phyloP scores from a whole-genome alignment of 1,139 yeast genomes.

The Yamadazyma epiphylla region DNA sequence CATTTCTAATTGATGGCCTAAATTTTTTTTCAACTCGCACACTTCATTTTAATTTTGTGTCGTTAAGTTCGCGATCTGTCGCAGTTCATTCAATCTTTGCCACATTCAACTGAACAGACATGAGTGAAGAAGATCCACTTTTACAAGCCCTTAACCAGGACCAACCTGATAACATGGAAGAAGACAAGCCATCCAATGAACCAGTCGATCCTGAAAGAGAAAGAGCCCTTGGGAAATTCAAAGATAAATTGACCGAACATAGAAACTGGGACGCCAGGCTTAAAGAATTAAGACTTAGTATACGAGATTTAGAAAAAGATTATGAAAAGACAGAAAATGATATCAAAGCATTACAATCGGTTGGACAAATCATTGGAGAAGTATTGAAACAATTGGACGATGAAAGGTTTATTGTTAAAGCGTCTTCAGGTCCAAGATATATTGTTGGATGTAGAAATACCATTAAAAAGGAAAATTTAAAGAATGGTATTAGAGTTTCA shows the following conservation, averaged over 20 bases:
- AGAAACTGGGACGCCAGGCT: constrained; percentile 92
- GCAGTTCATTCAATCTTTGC: neutral
- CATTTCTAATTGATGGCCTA: constrained; percentile 36
- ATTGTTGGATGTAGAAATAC: constrained; percentile 97
- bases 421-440: constrained; percentile 95
- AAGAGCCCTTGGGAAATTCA: constrained; percentile 74
- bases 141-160: constrained; percentile 16
- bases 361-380: constrained; percentile 97
- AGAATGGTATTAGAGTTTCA: constrained; percentile 95
- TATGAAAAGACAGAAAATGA: constrained; percentile 95
- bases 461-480: constrained; percentile 74
- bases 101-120: constrained; percentile 1
- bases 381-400: constrained; percentile 94
- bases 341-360: constrained; percentile 93
- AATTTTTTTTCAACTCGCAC: neutral
- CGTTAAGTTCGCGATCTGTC: neutral
- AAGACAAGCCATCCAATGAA: constrained; percentile 1
- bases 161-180: constrained; percentile 1
- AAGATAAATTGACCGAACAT: constrained; percentile 86
- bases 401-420: constrained; percentile 93
- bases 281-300: constrained; percentile 77
- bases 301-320: constrained; percentile 79
- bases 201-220: constrained; percentile 66
- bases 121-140: constrained; percentile 17
- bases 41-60: neutral